These are phyloP conservation scores for Microdochium bolleyi DNA, from an alignment of 2,329 filamentous ascomycete genomes.

Conservation along the genomic window DNA sequence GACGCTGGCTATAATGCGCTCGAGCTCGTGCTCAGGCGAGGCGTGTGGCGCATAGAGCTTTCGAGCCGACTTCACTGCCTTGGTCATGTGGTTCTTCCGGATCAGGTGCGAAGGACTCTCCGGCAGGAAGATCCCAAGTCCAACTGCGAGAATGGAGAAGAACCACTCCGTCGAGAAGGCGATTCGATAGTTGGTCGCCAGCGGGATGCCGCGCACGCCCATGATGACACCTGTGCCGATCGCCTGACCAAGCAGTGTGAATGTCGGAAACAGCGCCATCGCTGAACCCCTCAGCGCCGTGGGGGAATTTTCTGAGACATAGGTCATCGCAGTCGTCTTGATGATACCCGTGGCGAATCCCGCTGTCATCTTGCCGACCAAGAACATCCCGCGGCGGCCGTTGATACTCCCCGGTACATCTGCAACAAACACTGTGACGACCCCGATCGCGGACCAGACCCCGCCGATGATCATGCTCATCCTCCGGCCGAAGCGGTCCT, in stretches of 20 bases:
- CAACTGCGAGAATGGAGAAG: conserved; percentile 30
- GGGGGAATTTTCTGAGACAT: conserved; percentile 42
- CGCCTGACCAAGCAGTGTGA: conserved; percentile 39
- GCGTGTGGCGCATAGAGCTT: conserved; percentile 34
- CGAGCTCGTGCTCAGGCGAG: conserved; percentile 29
- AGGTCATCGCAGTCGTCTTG: conserved; percentile 33
- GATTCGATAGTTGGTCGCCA: conserved; percentile 25
- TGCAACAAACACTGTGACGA: conserved; percentile 24
- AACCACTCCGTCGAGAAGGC: conserved; percentile 36
- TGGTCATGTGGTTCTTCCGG: conserved; percentile 25
- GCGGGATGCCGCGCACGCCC: conserved; percentile 14
- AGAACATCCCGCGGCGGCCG: conserved; percentile 20
- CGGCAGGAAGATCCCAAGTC: conserved; percentile 35
- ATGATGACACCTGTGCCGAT: conserved; percentile 34
- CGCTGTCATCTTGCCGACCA: conserved; percentile 35
- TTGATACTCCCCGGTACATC: conserved; percentile 18
- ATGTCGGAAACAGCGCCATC: conserved; percentile 39
- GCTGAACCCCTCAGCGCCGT: conserved; percentile 34
- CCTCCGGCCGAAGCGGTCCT: conserved; percentile 30
- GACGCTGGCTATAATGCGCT: conserved; percentile 37
- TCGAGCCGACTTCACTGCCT: conserved; percentile 36
- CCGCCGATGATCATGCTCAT: conserved; percentile 24
- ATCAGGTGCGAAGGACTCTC: conserved; percentile 43
- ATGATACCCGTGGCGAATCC: conserved; percentile 35
- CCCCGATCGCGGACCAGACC: conserved; percentile 24